Conservation (phyloP, 169 alveolate species). For the Cryptosporidium sp. region DNA sequence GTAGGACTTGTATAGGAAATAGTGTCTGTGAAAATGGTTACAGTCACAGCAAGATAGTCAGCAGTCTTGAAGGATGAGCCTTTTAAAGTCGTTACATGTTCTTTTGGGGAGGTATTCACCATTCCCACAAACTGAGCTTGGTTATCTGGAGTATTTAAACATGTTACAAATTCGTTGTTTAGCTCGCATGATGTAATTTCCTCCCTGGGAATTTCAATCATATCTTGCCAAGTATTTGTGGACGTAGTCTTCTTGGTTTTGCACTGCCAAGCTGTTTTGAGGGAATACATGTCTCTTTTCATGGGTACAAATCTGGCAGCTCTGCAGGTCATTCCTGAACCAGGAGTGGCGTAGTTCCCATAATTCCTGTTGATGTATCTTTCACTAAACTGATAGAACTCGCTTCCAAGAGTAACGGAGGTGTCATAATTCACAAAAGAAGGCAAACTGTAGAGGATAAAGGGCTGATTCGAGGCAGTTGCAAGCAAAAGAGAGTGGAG, state of each 20-base stretch:
- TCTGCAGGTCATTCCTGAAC: constrained; percentile 66
- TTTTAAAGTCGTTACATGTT: constrained; percentile 25
- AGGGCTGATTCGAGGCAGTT: constrained; percentile 33
- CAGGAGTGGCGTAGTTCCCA: constrained; percentile 49
- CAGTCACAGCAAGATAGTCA: constrained; percentile 12
- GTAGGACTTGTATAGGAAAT: constrained; percentile 45
- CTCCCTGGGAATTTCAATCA: constrained; percentile 33
- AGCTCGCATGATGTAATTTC: constrained; percentile 35
- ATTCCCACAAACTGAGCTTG: constrained; percentile 30
- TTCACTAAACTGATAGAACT: constrained; percentile 54
- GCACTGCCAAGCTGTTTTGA: constrained; percentile 62
- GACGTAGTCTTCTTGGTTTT: neutral
- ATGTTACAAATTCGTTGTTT: constrained; percentile 23
- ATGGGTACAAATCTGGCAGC: constrained; percentile 70
- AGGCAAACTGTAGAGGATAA: constrained; percentile 30
- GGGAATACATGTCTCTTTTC: constrained; percentile 53
- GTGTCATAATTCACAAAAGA: constrained; percentile 37
- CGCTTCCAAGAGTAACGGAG: constrained; percentile 37
- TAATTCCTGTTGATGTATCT: constrained; percentile 52
- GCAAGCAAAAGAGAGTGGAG: constrained; percentile 62
- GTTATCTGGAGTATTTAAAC: constrained; percentile 11
- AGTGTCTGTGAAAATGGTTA: constrained; percentile 58
- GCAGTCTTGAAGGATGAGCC: constrained; percentile 44
- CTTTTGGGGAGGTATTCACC: constrained; percentile 30
- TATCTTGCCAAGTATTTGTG: constrained; percentile 25